Conservation (phyloP, 371 early-diverging fungal species). For the Batrachochytrium dendrobatidis region DNA sequence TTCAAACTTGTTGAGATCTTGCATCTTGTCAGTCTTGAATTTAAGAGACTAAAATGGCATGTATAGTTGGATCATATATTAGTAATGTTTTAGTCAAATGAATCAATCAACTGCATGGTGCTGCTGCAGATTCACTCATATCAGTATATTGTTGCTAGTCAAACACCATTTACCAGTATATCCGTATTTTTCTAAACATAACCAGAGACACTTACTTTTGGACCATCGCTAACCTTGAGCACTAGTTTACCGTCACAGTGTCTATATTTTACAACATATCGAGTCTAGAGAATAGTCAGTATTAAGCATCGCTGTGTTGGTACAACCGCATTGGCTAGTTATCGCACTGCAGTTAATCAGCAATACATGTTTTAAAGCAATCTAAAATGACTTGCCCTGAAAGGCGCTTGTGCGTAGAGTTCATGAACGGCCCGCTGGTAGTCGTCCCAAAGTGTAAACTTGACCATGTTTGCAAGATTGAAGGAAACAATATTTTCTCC, state of each 20-base stretch:
- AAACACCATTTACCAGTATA: background rate
- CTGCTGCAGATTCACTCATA: too few relatives aligned
- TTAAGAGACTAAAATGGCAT: slow-evolving; percentile 45
- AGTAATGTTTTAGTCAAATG: too few relatives aligned
- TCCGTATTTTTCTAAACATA: too few relatives aligned
- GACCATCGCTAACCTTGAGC: slow-evolving; percentile 60
- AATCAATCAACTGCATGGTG: too few relatives aligned
- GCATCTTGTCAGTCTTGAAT: slow-evolving; percentile 63
- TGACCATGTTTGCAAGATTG: slow-evolving; percentile 32
- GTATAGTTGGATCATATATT: background rate
- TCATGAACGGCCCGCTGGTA: slow-evolving; percentile 68
- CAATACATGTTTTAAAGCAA: background rate
- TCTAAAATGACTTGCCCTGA: slow-evolving; percentile 38
- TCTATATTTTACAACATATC: slow-evolving; percentile 62
- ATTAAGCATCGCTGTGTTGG: background rate
- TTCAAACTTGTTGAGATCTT: slow-evolving; percentile 68
- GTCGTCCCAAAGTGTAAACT: slow-evolving; percentile 60
- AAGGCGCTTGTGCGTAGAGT: slow-evolving; percentile 55
- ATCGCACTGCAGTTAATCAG: background rate
- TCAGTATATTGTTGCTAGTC: background rate
- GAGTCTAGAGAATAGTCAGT: slow-evolving; percentile 38
- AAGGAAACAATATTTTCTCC: background rate
- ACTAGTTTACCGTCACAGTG: slow-evolving; percentile 65
- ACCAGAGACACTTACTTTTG: slow-evolving; percentile 41
- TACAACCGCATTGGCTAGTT: background rate